phyloP scores from a whole-genome alignment of 2,329 filamentous ascomycete species.

The Epichloe brachyelytri region DNA sequence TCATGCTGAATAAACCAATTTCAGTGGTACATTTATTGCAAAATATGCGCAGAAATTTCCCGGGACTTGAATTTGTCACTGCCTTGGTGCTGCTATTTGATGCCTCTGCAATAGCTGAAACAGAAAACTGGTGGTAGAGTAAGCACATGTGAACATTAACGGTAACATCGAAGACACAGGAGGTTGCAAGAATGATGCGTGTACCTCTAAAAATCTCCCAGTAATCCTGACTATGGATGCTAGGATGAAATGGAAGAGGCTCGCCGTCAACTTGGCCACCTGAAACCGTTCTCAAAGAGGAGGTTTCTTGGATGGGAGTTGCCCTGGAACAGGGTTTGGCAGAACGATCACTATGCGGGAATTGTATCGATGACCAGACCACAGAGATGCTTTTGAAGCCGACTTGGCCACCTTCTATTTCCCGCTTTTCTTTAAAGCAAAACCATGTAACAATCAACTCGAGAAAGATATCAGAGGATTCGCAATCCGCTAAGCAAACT shows the following conservation, averaged over 20 bases:
- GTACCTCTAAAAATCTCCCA: conserved; percentile 39
- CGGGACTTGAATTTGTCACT: conserved; percentile 11
- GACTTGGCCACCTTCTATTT: conserved; percentile 52
- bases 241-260: conserved; percentile 30
- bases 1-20: conserved; percentile 34
- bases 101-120: conserved; percentile 17
- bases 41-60: conserved; percentile 25
- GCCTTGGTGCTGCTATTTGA: conserved; percentile 18
- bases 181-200: conserved; percentile 13
- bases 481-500: conserved; percentile 11
- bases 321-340: conserved; percentile 14
- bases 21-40: conserved; percentile 33
- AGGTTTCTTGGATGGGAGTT: conserved; percentile 21
- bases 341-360: conserved; percentile 42
- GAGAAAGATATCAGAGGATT: background rate
- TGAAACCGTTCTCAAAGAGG: conserved; percentile 30
- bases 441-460: background rate
- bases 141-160: conserved; percentile 8
- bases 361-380: conserved; percentile 55
- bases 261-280: conserved; percentile 15
- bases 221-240: conserved; percentile 35
- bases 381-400: conserved; percentile 30
- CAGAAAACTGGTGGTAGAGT: conserved; percentile 24
- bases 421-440: conserved; percentile 14
- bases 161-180: background rate